Base-by-base conservation (phyloP, 2,329 filamentous ascomycete genomes). In the Cadophora malorum region DNA sequence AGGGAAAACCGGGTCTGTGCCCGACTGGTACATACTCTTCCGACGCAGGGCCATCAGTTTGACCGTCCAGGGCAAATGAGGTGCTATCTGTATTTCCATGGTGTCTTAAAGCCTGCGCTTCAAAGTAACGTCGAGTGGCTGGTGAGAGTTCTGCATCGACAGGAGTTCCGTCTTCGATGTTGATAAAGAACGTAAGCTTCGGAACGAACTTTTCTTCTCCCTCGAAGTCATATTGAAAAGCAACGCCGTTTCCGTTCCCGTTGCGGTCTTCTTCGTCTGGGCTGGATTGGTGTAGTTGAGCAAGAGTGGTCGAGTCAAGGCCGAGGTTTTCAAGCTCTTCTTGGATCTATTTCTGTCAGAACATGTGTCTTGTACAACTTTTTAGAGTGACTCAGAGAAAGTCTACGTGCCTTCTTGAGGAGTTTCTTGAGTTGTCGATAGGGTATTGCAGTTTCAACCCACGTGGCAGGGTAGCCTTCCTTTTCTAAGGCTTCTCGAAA, bases 391-490 rank as follows among this genome's bases (percentile, higher is more conserved):
- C 35, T 45, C 33, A 14, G 21, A 31, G 31, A n/a, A 10, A 23
- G 28, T 14, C 87, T 61, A 28, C 60, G 31, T 19, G 96, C 90
- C 76, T 90, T 90, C 77, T 94, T 95, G 77, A 97, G 90, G 79
- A 91, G 92, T 81, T 96, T 97, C 80, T 97, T 97, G 66, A 97
- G 86, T 79, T 93, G 88, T 55, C 90, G 86, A 78, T 97, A 97
- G 2, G 91, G 92, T 70, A 97, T 92, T 60, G 93, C 93, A 33
- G 88, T 89, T 55, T 90, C 85, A 60, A 94, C 80, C 87, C 87
- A 90, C 76, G 90, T 88, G 61, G 86, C 81, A 8, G 93, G 93
- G 77, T 93, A 97, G 71, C 87, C 90, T 83, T 92, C 90, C 71
- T 83, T 86, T 70, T 86, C 83, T 70, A 97, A 84, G 61, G 86